Evolutionary conservation across 2,329 filamentous ascomycete genomes (phyloP).

Genomic region (Fusarium xylarioides): DNA sequence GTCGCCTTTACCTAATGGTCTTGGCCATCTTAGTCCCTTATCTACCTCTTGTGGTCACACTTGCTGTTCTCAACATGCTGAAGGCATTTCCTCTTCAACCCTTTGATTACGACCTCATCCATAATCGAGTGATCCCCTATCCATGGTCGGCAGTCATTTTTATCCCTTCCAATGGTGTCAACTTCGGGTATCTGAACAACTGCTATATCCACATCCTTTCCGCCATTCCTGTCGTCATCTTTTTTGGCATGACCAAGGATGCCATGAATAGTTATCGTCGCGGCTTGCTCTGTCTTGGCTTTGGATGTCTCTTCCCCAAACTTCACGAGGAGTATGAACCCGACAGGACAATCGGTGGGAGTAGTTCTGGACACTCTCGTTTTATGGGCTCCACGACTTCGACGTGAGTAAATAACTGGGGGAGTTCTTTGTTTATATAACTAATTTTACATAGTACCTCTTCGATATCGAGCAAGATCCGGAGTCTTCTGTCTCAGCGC

Average conservation of each 20-base stretch:
- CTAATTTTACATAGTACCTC: constrained; percentile 12
- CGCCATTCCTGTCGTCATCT: constrained; percentile 58
- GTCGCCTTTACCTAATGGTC: constrained; percentile 65
- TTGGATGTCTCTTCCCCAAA: constrained; percentile 55
- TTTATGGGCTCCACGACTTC: constrained; percentile 30
- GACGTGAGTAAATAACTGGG: constrained; percentile 27
- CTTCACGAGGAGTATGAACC: constrained; percentile 53
- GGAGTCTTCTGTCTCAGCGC: constrained; percentile 32
- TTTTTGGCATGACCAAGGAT: constrained; percentile 66
- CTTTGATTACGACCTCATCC: constrained; percentile 56
- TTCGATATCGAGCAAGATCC: constrained; percentile 34
- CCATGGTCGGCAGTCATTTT: constrained; percentile 61
- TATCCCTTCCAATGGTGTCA: constrained; percentile 52
- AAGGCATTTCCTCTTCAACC: constrained; percentile 41
- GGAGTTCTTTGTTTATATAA: neutral
- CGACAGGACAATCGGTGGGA: constrained; percentile 39
- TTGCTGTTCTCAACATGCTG: constrained; percentile 54
- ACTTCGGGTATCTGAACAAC: constrained; percentile 54
- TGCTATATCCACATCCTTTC: constrained; percentile 60
- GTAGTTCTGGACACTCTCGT: constrained; percentile 35
- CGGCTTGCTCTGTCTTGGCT: constrained; percentile 50
- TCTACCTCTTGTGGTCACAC: constrained; percentile 56
- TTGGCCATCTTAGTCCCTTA: constrained; percentile 62
- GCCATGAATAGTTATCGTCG: constrained; percentile 60
- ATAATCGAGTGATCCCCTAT: constrained; percentile 48